phyloP scores from a whole-genome alignment of 768 basidiomycete genomes.

The Mycena indigotica region DNA sequence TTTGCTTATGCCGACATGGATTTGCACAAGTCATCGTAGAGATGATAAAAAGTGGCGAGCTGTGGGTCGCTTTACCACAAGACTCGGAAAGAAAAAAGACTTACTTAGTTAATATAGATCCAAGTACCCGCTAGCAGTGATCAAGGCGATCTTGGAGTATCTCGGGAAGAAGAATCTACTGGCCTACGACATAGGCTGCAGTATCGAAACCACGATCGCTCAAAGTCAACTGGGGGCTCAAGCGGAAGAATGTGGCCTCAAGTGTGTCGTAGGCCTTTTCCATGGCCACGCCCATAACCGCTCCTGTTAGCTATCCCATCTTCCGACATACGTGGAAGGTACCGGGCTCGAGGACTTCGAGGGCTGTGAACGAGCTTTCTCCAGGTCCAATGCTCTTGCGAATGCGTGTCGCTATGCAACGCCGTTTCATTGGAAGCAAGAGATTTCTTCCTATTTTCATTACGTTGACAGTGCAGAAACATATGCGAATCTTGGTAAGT shows the following conservation, averaged over 20 bases:
- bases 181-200: conserved; percentile 24
- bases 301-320: conserved; percentile 6
- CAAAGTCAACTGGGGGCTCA: conserved; percentile 1
- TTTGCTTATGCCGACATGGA: conserved; percentile 38
- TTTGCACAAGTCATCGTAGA: conserved; percentile 34
- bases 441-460: too few relatives aligned
- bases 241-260: not conserved
- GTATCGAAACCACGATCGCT: conserved; percentile 13
- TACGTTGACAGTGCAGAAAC: too few relatives aligned
- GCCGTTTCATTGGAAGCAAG: too few relatives aligned
- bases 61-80: too few relatives aligned
- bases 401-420: too few relatives aligned
- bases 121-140: conserved; percentile 17
- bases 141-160: conserved; percentile 1
- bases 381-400: conserved; percentile 8
- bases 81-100: not conserved
- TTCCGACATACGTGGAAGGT: conserved; percentile 23
- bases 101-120: not conserved
- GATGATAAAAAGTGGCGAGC: conserved; percentile 38
- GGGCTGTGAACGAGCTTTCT: conserved; percentile 19
- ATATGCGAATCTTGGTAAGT: too few relatives aligned
- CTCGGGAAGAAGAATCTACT: not conserved
- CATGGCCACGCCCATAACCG: too few relatives aligned
- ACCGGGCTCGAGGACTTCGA: too few relatives aligned
- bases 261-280: conserved; percentile 5